Base-by-base conservation (phyloP, 495 filamentous ascomycete species). In the Geopyxis carbonaria region DNA sequence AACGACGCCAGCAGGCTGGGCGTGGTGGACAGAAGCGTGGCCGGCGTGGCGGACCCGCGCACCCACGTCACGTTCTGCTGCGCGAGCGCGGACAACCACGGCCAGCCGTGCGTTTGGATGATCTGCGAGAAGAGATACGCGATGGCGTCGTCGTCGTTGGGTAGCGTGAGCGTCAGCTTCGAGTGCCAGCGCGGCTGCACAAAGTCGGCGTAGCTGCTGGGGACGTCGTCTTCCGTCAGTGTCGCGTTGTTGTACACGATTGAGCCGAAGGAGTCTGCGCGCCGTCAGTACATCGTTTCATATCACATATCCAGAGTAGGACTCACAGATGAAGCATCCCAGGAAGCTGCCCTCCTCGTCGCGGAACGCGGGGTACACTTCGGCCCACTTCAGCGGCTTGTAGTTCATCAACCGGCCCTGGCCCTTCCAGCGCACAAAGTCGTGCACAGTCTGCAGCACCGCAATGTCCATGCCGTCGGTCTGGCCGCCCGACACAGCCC, bases 111-210 rank as follows among this genome's bases (percentile, higher is more conserved):
- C 31, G 58, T 48, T 19, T 46, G 24, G 24, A 59, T 53, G 19
- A 60, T 56, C 3, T 57, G 27, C 28, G 57, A 46, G 43, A 61
- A 61, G 18, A 46, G 47, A 25, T 57, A 61, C 4, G 52, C 30
- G 18, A 61, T 54, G 9, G 59, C 57, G 20, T 61, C 59, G 22
- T 61, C 59, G 30, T 61, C 59, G 43, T 61, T 61, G 5, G 59
- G 59, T 30, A 61, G 61, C 11, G 59, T 61, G 11, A 59, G 49
- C n/a, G 51, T 50, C 0, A 61, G 43, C 28, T 61, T 58, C 14
- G 50, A 47, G 31, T 61, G 59, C 41, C 49, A 59, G 31, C 46
- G 43, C 2, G 59, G 59, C 16, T 53, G 41, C 10, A 56, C 31
- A 25, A 54, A 51, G 20, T 61, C 59, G 7, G 41, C 43, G 33